These are phyloP conservation scores for Letharia columbiana DNA, from an alignment of 495 filamentous ascomycete genomes.

Conservation along the genomic window DNA sequence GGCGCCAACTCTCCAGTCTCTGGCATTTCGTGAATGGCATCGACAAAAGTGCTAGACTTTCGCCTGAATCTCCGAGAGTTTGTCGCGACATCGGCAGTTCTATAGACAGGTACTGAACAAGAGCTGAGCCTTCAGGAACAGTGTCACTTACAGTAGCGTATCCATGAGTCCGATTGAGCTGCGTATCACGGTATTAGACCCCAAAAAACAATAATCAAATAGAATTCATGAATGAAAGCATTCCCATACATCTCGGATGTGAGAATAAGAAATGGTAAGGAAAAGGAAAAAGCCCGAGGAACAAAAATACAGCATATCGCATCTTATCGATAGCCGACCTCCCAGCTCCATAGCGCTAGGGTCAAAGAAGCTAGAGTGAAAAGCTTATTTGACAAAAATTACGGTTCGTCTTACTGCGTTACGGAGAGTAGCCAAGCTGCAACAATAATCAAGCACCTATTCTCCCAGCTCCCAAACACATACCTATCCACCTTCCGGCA, in stretches of 20 bases:
- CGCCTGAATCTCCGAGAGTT: conserved; percentile 77
- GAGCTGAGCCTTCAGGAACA: background rate
- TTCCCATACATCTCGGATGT: background rate
- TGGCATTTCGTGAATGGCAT: conserved; percentile 92
- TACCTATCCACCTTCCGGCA: background rate
- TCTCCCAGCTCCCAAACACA: background rate
- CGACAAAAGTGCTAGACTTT: conserved; percentile 88
- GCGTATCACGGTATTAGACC: background rate
- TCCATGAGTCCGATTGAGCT: conserved; percentile 49
- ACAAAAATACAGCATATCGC: background rate
- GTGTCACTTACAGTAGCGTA: conserved; percentile 60
- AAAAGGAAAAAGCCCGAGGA: background rate
- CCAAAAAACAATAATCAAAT: background rate
- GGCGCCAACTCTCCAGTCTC: conserved; percentile 81
- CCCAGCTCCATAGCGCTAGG: background rate
- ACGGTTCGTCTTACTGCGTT: background rate
- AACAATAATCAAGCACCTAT: background rate
- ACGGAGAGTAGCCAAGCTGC: background rate
- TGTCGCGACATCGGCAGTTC: conserved; percentile 78
- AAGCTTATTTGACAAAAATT: background rate
- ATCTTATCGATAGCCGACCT: background rate
- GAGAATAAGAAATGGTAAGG: background rate
- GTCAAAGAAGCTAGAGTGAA: background rate
- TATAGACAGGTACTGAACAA: conserved; percentile 26
- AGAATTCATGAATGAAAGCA: too few relatives aligned